A percentile compares a stretch with the other conserved stretches of the same genome.
Conservation (phyloP, 2,329 filamentous ascomycete species). For the Rhexocercosporidium sp. region DNA sequence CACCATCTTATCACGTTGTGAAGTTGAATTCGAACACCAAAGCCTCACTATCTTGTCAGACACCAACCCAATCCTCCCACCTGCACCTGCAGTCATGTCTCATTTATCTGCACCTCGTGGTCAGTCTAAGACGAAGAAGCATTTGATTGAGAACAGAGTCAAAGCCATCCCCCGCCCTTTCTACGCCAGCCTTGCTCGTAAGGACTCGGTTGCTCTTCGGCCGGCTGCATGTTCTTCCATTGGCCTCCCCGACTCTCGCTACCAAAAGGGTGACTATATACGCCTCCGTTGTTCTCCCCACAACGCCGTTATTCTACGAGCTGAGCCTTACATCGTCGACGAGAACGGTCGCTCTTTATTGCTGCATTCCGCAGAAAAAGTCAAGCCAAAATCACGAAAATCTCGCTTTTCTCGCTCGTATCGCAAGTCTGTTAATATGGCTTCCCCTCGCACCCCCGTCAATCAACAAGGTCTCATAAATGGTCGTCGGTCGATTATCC, state of each 20-base stretch:
- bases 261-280: not conserved
- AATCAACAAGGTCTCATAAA: not conserved
- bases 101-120: not conserved
- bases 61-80: not conserved
- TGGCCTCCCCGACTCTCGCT: not conserved
- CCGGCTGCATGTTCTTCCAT: not conserved
- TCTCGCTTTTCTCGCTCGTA: not conserved
- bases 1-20: not conserved
- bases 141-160: not conserved
- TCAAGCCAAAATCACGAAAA: not conserved
- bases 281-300: slow-evolving; percentile 3
- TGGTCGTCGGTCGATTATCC: not conserved
- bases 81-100: not conserved
- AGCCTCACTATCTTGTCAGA: not conserved
- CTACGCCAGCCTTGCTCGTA: not conserved
- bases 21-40: not conserved
- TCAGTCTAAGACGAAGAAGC: not conserved
- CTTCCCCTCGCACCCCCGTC: slow-evolving; percentile 3
- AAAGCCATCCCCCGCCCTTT: not conserved
- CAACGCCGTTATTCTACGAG: not conserved
- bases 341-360: slow-evolving; percentile 1
- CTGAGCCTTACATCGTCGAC: slow-evolving; percentile 7
- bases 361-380: not conserved
- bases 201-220: slow-evolving; percentile 13
- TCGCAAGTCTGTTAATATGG: not conserved